Evolutionary conservation across 2,329 filamentous ascomycete species (phyloP).

Genomic region (Acarospora socialis): DNA sequence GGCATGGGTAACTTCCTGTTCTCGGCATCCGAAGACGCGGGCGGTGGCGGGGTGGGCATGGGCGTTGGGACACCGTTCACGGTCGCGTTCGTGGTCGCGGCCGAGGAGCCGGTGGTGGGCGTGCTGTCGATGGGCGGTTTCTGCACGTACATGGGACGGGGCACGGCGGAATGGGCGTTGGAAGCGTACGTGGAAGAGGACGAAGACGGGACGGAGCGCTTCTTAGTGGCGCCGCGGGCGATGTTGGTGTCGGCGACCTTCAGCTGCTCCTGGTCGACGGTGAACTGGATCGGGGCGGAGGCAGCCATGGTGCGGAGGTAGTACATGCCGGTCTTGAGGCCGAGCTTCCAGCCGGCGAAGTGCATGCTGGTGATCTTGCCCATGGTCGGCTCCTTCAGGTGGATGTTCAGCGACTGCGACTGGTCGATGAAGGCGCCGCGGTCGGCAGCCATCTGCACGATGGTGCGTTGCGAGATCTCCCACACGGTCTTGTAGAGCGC

Average conservation of each 20-base stretch:
- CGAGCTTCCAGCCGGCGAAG: constrained; percentile 97
- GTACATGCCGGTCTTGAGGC: constrained; percentile 99
- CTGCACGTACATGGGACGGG: constrained; percentile 51
- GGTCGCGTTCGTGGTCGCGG: constrained; percentile 24
- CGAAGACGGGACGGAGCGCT: constrained; percentile 48
- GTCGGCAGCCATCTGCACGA: constrained; percentile 96
- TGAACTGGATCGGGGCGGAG: constrained; percentile 95
- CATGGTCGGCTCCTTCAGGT: constrained; percentile 99
- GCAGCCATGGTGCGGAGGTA: constrained; percentile 97
- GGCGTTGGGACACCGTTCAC: constrained; percentile 55
- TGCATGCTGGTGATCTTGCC: constrained; percentile 99
- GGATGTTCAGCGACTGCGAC: constrained; percentile 97
- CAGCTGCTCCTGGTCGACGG: constrained; percentile 90
- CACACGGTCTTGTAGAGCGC: constrained; percentile 98
- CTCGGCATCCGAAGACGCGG: constrained; percentile 39
- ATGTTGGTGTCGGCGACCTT: constrained; percentile 73
- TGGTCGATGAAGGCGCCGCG: constrained; percentile 98
- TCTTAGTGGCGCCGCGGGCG: constrained; percentile 51
- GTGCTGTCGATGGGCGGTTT: constrained; percentile 33
- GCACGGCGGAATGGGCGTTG: constrained; percentile 45
- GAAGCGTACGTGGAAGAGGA: constrained; percentile 44
- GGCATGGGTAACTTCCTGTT: constrained; percentile 24
- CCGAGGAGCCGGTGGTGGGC: constrained; percentile 20
- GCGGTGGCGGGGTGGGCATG: constrained; percentile 49
- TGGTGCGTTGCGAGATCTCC: constrained; percentile 93